Evolutionary conservation across 495 filamentous ascomycete species (phyloP), one percentile per base, ranked within the genome.

Genomic region (Jackrogersella multiformis): DNA sequence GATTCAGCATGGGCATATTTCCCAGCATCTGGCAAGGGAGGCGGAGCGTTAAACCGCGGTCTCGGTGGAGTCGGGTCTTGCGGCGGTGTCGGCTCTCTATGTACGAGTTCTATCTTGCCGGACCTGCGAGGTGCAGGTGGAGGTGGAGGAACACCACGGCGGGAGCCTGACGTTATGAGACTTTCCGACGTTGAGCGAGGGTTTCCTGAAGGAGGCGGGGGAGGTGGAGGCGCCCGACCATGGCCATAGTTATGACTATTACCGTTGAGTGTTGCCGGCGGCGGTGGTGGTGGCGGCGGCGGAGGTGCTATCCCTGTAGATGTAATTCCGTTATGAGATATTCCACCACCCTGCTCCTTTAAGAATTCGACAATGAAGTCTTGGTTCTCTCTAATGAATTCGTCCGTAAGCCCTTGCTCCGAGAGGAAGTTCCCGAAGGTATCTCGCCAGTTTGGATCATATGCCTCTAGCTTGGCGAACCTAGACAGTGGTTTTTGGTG

Each of bases 311-410:
- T 46, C 56, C 45, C 44, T 23, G 57, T 35, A 35, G 39, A 34
- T 23, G 45, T 32, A 24, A 45, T 41, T 21, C 59, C 69, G 6
- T 70, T 61, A 7, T 21, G 30, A 16, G 66, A 34, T 48, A 69
- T 38, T 24, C 34, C 60, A 36, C 46, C 82, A 26, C 84, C 84
- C 75, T 94, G 91, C 69, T 92, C 87, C 75, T 95, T 85, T 68
- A 97, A 89, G 71, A 95, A 99, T 15, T 88, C 83, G 76, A 94
- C 92, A 76, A 98, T 99, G 69, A 97, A 98, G 54, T 97, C 94
- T 38, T 93, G 90, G 71, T 97, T 94, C 58, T 96, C 91, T 55
- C 87, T 88, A 58, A 98, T 95, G 68, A 95, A 89, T 72, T 97
- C 94, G 70, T 95, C 91, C 1, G 91, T 96, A 42, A 97, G 91